A percentile compares a stretch with the other conserved stretches of the same genome.
These are phyloP conservation scores for Primulina tabacum DNA, from an alignment of 257 asterid genomes.

Conservation along the genomic window DNA sequence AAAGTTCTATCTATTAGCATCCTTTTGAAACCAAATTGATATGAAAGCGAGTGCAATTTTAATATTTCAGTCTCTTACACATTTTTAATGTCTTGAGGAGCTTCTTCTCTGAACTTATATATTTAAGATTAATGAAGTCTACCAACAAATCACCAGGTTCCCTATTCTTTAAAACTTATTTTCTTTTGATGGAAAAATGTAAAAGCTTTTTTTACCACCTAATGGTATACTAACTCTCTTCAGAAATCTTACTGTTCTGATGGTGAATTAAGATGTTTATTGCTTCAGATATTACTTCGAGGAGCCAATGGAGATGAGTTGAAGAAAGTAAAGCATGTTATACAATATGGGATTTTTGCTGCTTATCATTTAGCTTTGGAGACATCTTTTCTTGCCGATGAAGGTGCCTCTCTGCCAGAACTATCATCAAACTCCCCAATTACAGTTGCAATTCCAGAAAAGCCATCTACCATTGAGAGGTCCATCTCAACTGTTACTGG, in stretches of 20 bases:
- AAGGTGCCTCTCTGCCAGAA: conserved; percentile 91
- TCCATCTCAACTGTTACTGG: conserved; percentile 80
- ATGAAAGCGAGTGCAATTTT: conserved; percentile 4
- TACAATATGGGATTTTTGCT: conserved; percentile 92
- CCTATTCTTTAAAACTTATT: background rate
- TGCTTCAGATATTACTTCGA: conserved; percentile 77
- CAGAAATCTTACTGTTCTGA: conserved; percentile 17
- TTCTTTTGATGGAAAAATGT: conserved; percentile 7
- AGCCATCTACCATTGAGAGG: conserved; percentile 58
- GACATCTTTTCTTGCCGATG: conserved; percentile 97
- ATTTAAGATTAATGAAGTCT: conserved; percentile 2
- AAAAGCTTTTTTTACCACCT: background rate
- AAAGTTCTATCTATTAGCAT: conserved; percentile 9
- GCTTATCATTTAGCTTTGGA: conserved; percentile 97
- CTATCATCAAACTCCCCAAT: conserved; percentile 70
- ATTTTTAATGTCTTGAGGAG: conserved; percentile 9
- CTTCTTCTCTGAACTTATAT: conserved; percentile 14
- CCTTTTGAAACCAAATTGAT: conserved; percentile 3
- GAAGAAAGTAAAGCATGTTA: conserved; percentile 90
- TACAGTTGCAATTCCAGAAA: conserved; percentile 74
- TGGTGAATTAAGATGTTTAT: conserved; percentile 23
- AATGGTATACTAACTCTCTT: conserved; percentile 6
- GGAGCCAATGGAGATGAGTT: conserved; percentile 88
- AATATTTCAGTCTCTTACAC: conserved; percentile 9
- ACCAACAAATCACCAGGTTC: conserved; percentile 1